Base-by-base conservation (phyloP, 1,139 yeast genomes). In the Geotrichum carabidarum region DNA sequence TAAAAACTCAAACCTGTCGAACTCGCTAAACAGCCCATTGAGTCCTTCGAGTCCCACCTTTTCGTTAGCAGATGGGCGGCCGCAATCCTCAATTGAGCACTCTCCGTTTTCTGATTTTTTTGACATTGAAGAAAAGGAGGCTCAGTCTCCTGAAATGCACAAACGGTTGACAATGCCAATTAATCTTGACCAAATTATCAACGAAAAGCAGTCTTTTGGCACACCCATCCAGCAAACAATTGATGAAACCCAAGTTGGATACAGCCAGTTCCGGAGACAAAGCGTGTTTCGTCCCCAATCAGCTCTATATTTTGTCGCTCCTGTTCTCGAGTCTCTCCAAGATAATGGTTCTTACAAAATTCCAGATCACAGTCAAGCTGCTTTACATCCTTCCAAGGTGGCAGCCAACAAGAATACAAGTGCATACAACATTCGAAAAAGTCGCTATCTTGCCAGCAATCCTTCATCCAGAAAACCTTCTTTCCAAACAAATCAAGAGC, bases 1-100 rank as follows among this genome's bases (percentile, higher is more conserved):
- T 1, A 53, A 56, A 60, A 1, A 50, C 50, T 9, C 60, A 63
- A 1, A 51, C 42, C 15, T 58, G 14, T 14, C 41, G 1, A 34
- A 22, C 6, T 45, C 49, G 11, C 18, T 45, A n/a, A 14, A 27
- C 31, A 45, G 49, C 40, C 49, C 49, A 2, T 22, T 27, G 15
- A 17, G 31, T 12, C 44, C 44, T 4, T 11, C 15, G 27, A 17
- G 31, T n/a, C 44, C 44, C 5, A 12, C 44, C 8, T 42, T 12
- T 12, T n/a, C 34, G 7, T 27, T 32, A 7, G 15, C 15, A 8
- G 6, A 11, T 27, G n/a, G 15, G 12, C 30, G 44, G 12, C 34
- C 44, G 7, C 12, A 22, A n/a, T 43, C 38, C 3, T 9, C 9
- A 7, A 14, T 14, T 17, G 14, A 12, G 8, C 42, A 42, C 22